Base-by-base conservation (phyloP, 2,329 filamentous ascomycete genomes). In the Karstenula rhodostoma region DNA sequence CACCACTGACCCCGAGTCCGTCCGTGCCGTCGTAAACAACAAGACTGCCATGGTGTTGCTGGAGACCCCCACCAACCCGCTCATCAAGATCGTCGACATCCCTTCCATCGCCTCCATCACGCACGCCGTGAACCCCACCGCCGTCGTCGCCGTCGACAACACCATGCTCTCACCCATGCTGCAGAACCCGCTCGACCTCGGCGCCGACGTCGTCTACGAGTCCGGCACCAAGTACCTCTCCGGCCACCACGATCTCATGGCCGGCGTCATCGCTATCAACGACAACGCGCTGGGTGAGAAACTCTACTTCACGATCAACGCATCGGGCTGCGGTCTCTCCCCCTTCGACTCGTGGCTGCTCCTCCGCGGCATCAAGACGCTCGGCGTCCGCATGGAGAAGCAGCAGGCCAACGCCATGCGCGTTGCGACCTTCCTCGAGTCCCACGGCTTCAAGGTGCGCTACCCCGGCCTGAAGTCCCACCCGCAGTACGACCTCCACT, bases 171-270 rank as follows among this genome's bases (percentile, higher is more conserved):
- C 94, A 2, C 95, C 95, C 12, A 90, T 97, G 83, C 88, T 99
- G 8, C 90, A 90, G 73, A 98, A 97, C 80, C 95, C 95, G 6
- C 87, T 99, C 19, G 94, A 98, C 62, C 85, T 98, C 29, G 95
- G 96, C 59, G 94, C 94, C 17, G 95, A 99, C 73, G 91, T 99
- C 68, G 93, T 96, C 58, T 99, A 99, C 80, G 95, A 99, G 82
- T 96, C 92, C 27, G 95, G 95, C 58, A 99, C 95, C 25, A 99
- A 99, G 79, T 99, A 99, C 74, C 85, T 99, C 6, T 98, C 94
- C 1, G 95, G 95, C 33, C 95, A 99, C 78, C 95, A 99, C 83
- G 96, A 99, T 76, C 90, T 99, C 75, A 99, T 99, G 95, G 95
- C 95, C 10, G 95, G 96, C 64, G 93, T 99, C 32, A 91, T 99